Evolutionary conservation across 2,329 filamentous ascomycete species (phyloP).

Genomic region (Fusarium mangiferae): DNA sequence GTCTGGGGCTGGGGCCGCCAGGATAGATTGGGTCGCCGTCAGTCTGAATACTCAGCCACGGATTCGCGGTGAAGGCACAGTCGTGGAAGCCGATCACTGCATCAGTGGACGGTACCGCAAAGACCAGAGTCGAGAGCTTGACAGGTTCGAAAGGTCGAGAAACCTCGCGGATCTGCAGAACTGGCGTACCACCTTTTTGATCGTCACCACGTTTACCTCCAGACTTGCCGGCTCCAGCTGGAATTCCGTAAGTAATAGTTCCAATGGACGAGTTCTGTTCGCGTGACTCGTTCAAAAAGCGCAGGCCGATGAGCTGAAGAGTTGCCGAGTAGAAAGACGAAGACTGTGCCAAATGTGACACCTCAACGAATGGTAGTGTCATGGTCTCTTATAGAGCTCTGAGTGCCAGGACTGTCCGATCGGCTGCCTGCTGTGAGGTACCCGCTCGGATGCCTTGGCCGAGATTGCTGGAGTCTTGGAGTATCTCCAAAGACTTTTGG

Average conservation of each 20-base stretch:
- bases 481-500: conserved; percentile 19
- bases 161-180: conserved; percentile 59
- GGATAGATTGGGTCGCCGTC: conserved; percentile 38
- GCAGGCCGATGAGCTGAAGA: conserved; percentile 80
- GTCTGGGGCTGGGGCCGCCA: conserved; percentile 26
- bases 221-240: conserved; percentile 25
- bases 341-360: conserved; percentile 81
- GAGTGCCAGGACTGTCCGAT: conserved; percentile 29
- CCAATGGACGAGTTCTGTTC: conserved; percentile 50
- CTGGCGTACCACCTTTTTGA: conserved; percentile 40
- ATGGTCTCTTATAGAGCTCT: conserved; percentile 40
- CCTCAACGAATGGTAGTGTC: conserved; percentile 66
- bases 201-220: conserved; percentile 41
- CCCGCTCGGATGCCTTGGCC: conserved; percentile 38
- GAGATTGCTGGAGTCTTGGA: conserved; percentile 23
- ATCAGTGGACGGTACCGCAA: conserved; percentile 73
- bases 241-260: conserved; percentile 53
- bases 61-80: conserved; percentile 71
- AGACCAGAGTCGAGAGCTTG: conserved; percentile 64
- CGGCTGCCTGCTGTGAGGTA: conserved; percentile 38
- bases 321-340: conserved; percentile 86
- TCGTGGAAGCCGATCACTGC: conserved; percentile 79
- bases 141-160: conserved; percentile 52
- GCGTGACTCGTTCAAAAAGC: conserved; percentile 57
- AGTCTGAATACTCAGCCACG: conserved; percentile 56